Conservation (phyloP, 1,139 yeast genomes). For the Zhuliangozyma parablackwelliae region DNA sequence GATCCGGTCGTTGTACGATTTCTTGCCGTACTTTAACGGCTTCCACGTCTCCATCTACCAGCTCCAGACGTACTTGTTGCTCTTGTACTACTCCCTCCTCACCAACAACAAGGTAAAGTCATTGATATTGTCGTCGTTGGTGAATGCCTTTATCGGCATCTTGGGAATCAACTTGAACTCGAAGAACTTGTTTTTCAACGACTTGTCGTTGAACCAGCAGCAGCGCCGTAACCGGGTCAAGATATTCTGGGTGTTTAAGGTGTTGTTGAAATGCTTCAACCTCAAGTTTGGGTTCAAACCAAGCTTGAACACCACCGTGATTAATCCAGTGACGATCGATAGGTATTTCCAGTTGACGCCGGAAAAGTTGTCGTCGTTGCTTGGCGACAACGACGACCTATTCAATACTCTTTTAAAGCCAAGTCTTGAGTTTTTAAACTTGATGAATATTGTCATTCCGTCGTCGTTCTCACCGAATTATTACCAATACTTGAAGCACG, state of each 20-base stretch:
- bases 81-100: conserved; percentile 39
- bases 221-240: conserved; percentile 51
- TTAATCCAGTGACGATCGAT: conserved; percentile 48
- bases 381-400: conserved; percentile 29
- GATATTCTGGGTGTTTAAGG: conserved; percentile 58
- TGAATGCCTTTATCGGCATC: conserved; percentile 45
- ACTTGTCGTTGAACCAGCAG: conserved; percentile 32
- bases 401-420: conserved; percentile 39
- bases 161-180: conserved; percentile 45
- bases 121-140: conserved; percentile 36
- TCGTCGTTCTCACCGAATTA: conserved; percentile 48
- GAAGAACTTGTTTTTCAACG: conserved; percentile 44
- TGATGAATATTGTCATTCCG: conserved; percentile 45
- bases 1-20: conserved; percentile 39
- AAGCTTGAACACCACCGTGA: conserved; percentile 44
- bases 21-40: conserved; percentile 43
- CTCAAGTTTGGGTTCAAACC: conserved; percentile 49
- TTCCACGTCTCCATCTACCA: conserved; percentile 41
- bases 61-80: conserved; percentile 40
- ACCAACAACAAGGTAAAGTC: conserved; percentile 48
- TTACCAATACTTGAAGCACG: conserved; percentile 40
- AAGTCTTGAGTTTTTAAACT: conserved; percentile 42
- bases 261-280: conserved; percentile 48
- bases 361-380: conserved; percentile 36
- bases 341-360: conserved; percentile 47